These are phyloP conservation scores for Auricularia cornea DNA, from an alignment of 768 basidiomycete species.

Conservation along the genomic window DNA sequence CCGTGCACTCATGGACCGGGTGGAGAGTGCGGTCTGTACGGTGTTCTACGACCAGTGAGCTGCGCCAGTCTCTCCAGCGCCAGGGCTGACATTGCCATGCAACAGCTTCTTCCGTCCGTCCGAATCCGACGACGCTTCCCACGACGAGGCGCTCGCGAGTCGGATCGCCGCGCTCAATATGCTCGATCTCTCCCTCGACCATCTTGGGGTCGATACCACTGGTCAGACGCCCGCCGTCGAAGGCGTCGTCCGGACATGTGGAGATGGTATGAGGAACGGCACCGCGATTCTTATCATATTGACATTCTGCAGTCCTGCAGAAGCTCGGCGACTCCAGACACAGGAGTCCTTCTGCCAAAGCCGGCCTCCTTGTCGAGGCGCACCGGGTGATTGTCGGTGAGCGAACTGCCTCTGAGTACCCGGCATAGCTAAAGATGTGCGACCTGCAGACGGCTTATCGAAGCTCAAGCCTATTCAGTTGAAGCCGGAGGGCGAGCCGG, in stretches of 20 bases:
- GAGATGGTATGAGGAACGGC: slow-evolving; percentile 50
- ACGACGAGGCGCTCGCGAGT: slow-evolving; percentile 84
- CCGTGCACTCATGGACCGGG: slow-evolving; percentile 54
- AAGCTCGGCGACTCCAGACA: slow-evolving; percentile 37
- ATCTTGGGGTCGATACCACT: slow-evolving; percentile 80
- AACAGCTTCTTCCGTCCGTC: slow-evolving; percentile 70
- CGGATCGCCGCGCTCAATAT: slow-evolving; percentile 88
- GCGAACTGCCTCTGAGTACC: slow-evolving; percentile 15
- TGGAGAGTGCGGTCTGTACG: slow-evolving; percentile 64
- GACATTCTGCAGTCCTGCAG: slow-evolving; percentile 38
- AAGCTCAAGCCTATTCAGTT: slow-evolving; percentile 65
- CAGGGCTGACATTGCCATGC: background rate
- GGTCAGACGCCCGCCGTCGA: slow-evolving; percentile 41
- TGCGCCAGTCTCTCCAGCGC: background rate
- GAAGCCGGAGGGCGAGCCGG: slow-evolving; percentile 46
- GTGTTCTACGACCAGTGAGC: slow-evolving; percentile 76
- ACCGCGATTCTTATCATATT: background rate
- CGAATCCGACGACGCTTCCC: slow-evolving; percentile 67
- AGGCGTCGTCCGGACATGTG: slow-evolving; percentile 61
- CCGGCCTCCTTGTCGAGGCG: slow-evolving; percentile 67
- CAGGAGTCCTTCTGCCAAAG: slow-evolving; percentile 69
- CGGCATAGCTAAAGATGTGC: background rate
- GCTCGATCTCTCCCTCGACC: slow-evolving; percentile 79
- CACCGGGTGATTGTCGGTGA: slow-evolving; percentile 83
- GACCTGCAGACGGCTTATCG: slow-evolving; percentile 56